Conservation (phyloP, 306 rosid species). For the cucumber (Cucumis sativus) region Cucumber_9930_V3 NC_026656.2:3414501-3415000, state of each 20-base stretch:
- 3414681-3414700: neutral
- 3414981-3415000: slow-evolving; percentile 68
- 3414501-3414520: too few relatives aligned
- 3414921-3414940: slow-evolving; percentile 66
- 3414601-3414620: too few relatives aligned
- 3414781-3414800: neutral
- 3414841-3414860: neutral
- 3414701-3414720: neutral
- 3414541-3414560: too few relatives aligned
- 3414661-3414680: neutral
- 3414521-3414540: too few relatives aligned
- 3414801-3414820: neutral
- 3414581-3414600: too few relatives aligned
- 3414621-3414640: neutral
- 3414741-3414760: neutral
- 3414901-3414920: slow-evolving; percentile 27
- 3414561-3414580: too few relatives aligned
- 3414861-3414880: slow-evolving; percentile 12
- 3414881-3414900: neutral
- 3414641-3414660: neutral
- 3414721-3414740: neutral
- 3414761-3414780: neutral
- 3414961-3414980: slow-evolving; percentile 75
- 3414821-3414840: neutral
- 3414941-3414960: slow-evolving; percentile 83